Evolutionary conservation across 2,329 filamentous ascomycete genomes (phyloP), one percentile per base, ranked within the genome.

Genomic region (Cordyceps militaris): DNA sequence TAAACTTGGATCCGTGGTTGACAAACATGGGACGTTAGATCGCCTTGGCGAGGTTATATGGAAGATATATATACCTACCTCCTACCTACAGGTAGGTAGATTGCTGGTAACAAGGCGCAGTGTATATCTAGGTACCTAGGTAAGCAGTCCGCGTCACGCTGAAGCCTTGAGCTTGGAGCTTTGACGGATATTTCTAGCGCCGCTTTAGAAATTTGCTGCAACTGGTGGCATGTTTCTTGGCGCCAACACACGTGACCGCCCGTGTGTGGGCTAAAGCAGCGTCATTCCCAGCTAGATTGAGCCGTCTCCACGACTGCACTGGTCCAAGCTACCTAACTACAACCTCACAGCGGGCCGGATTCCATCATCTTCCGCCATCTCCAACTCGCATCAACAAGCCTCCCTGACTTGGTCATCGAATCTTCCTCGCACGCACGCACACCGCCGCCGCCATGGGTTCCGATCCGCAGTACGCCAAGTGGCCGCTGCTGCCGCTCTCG

Each of bases 391-490:
- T 54, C 56, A 54, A 48, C 30, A 51, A 52, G 32, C 30, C 47
- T 24, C 26, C n/a, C 30, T n/a, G 30, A 47, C 19, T 32, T 34
- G 47, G 56, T 38, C 30, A 30, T 53, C 48, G 48, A 24, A 51
- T n/a, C 23, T 19, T 23, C 19, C 19, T 21, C 34, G 14, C 6
- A 19, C 23, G 28, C 40, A 58, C 32, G 26, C 32, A 44, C 34
- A 54, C 57, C 63, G 62, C 62, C 69, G 82, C 63, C 69, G 82
- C 76, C 78, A 91, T 87, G 84, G 84, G 84, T 67, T 82, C 89
- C 70, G 89, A 94, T 75, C 88, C 88, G 65, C 89, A 91, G 74
- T 92, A 92, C 76, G 86, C 88, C 67, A 89, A 90, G 75, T 93
- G 88, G 78, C 89, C 90, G 61, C 79, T 91, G 73, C 84, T 94